Conservation (phyloP, 768 basidiomycete species). For the Hirschioporus abietinus region DNA sequence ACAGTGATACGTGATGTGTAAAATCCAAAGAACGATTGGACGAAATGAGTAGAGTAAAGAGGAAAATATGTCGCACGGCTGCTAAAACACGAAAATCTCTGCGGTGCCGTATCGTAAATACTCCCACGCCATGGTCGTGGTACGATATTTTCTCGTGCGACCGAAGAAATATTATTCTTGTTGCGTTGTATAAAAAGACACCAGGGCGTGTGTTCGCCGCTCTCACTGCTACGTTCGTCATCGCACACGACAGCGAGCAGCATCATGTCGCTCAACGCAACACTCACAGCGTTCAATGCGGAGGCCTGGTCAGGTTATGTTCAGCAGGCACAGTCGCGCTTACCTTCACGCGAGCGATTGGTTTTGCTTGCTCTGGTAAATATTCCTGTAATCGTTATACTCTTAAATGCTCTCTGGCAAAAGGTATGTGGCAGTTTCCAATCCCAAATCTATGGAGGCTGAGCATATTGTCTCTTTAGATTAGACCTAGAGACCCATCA, state of each 20-base stretch:
- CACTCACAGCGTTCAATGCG: conserved; percentile 9
- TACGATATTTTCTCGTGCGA: neutral
- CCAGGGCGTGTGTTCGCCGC: neutral
- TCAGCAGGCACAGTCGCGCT: conserved; percentile 17
- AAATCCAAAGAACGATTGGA: neutral
- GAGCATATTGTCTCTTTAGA: conserved; percentile 29
- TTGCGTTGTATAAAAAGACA: neutral
- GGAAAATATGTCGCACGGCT: neutral
- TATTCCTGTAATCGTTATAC: conserved; percentile 59
- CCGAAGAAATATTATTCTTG: neutral
- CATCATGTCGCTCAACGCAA: conserved; percentile 23
- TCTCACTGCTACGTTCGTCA: neutral
- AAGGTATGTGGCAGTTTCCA: conserved; percentile 42
- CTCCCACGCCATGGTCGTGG: neutral
- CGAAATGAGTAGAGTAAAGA: neutral
- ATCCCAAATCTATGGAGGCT: neutral
- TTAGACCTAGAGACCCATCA: conserved; percentile 61
- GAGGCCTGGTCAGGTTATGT: conserved; percentile 26
- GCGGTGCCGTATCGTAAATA: neutral
- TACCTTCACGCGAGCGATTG: conserved; percentile 20
- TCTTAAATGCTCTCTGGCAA: conserved; percentile 75
- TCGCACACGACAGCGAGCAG: neutral
- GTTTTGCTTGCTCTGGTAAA: conserved; percentile 49
- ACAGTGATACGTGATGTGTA: neutral
- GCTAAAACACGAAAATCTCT: neutral